These are phyloP conservation scores for Xenoacremonium recifei DNA, from an alignment of 2,329 filamentous ascomycete genomes.

Conservation along the genomic window DNA sequence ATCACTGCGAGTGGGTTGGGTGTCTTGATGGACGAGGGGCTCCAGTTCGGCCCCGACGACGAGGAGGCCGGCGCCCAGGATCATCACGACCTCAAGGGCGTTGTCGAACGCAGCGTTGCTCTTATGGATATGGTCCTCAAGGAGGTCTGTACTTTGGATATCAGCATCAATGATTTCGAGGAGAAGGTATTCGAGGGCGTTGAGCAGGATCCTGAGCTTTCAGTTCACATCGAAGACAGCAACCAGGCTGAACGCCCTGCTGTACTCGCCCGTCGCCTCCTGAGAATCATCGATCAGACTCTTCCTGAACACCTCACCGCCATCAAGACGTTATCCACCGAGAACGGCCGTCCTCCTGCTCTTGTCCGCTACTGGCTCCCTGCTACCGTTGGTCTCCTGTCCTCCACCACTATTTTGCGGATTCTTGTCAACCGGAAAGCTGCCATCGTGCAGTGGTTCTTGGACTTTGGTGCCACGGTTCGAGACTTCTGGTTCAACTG, in stretches of 20 bases:
- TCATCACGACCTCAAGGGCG: conserved; percentile 61
- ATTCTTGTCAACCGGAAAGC: conserved; percentile 72
- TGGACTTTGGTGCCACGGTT: conserved; percentile 73
- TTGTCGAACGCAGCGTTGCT: conserved; percentile 76
- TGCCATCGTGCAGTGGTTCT: conserved; percentile 77
- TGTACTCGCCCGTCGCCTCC: conserved; percentile 64
- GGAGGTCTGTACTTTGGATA: conserved; percentile 64
- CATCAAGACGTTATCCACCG: conserved; percentile 53
- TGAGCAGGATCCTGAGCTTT: conserved; percentile 59
- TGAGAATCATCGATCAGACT: conserved; percentile 65
- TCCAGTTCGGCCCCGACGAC: conserved; percentile 64
- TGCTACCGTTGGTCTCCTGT: conserved; percentile 67
- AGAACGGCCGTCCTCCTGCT: conserved; percentile 73
- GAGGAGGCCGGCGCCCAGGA: conserved; percentile 54
- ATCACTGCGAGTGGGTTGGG: conserved; percentile 85
- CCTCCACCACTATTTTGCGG: conserved; percentile 81
- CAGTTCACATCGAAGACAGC: conserved; percentile 48
- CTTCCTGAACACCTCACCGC: conserved; percentile 65
- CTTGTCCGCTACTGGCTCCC: conserved; percentile 90
- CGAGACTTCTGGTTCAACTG: conserved; percentile 96
- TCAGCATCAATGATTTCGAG: conserved; percentile 62
- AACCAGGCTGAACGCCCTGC: conserved; percentile 48
- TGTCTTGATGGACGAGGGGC: conserved; percentile 80
- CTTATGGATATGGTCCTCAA: conserved; percentile 83
- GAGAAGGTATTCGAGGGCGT: conserved; percentile 64